Conservation (phyloP, 1,284 basidiomycete genomes). For the Heliocybe sulcata region DNA sequence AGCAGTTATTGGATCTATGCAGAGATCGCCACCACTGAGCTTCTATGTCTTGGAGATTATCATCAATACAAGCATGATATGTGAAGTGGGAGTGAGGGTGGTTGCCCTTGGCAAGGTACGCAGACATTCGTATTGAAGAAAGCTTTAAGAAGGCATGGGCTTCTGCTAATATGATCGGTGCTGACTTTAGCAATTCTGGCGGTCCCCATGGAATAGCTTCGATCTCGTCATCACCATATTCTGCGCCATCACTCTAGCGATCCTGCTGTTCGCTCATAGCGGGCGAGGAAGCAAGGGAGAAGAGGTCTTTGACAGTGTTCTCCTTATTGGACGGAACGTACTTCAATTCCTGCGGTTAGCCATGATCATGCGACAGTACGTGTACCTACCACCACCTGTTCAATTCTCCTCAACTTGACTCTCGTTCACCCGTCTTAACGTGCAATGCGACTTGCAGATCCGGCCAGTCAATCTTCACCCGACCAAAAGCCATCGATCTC, state of each 20-base stretch:
- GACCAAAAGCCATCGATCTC: conserved; percentile 90
- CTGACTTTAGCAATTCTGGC: conserved; percentile 83
- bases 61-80: conserved; percentile 88
- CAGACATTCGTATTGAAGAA: conserved; percentile 7
- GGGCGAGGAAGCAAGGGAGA: conserved; percentile 77
- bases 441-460: conserved; percentile 60
- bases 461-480: conserved; percentile 89
- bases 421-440: background rate
- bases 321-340: conserved; percentile 85
- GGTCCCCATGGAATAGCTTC: conserved; percentile 83
- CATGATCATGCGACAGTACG: conserved; percentile 85
- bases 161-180: too few species aligned
- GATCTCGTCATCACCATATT: conserved; percentile 83
- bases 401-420: conserved; percentile 4
- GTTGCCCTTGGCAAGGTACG: conserved; percentile 85
- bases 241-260: conserved; percentile 80
- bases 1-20: conserved; percentile 78
- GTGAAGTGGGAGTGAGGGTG: conserved; percentile 84
- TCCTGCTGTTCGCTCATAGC: conserved; percentile 80
- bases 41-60: conserved; percentile 92
- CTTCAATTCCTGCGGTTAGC: conserved; percentile 88
- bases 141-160: too few species aligned
- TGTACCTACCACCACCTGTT: conserved; percentile 10
- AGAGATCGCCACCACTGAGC: conserved; percentile 70
- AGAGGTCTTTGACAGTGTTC: conserved; percentile 84